Percentiles rank a stretch among this genome's conserved stretches.
Conservation (phyloP, 768 basidiomycete species). For the Xerocomellus dryophilus region DNA sequence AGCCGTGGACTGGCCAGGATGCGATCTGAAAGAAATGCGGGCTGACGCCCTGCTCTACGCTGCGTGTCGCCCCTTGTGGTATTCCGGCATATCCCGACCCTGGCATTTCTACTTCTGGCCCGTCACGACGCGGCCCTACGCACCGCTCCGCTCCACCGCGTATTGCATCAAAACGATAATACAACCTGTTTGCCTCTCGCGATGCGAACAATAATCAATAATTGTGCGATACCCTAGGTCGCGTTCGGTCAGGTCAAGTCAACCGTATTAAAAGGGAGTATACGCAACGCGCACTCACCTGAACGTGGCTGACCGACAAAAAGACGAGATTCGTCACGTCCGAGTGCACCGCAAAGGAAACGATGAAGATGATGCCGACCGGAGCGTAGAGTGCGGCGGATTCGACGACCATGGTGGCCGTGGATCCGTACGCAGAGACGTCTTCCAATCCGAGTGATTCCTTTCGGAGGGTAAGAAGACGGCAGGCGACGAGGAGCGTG, state of each 20-base stretch:
- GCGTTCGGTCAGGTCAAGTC: background rate
- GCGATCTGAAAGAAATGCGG: too few species aligned
- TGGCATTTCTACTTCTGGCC: too few species aligned
- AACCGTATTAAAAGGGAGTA: background rate
- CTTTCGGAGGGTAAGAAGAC: constrained; percentile 23
- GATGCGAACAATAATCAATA: constrained; percentile 38
- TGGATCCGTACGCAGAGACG: constrained; percentile 24
- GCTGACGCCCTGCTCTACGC: too few species aligned
- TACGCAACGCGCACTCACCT: constrained; percentile 20
- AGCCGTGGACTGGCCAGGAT: too few species aligned
- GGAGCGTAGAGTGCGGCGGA: constrained; percentile 31
- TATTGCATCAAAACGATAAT: too few species aligned
- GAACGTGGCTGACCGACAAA: constrained; percentile 30
- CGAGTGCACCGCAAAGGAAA: constrained; percentile 25
- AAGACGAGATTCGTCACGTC: constrained; percentile 33
- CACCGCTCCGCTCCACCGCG: too few species aligned
- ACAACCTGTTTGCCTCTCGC: constrained; percentile 1
- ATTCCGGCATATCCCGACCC: too few species aligned
- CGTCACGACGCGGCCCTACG: too few species aligned
- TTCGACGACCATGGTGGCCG: constrained; percentile 36
- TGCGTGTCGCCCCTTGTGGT: too few species aligned
- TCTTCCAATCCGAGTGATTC: constrained; percentile 16
- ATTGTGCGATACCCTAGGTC: constrained; percentile 33
- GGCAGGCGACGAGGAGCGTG: constrained; percentile 30
- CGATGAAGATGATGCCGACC: constrained; percentile 31